These are phyloP conservation scores for Earliella scabrosa DNA, from an alignment of 1,284 basidiomycete species.

Conservation along the genomic window DNA sequence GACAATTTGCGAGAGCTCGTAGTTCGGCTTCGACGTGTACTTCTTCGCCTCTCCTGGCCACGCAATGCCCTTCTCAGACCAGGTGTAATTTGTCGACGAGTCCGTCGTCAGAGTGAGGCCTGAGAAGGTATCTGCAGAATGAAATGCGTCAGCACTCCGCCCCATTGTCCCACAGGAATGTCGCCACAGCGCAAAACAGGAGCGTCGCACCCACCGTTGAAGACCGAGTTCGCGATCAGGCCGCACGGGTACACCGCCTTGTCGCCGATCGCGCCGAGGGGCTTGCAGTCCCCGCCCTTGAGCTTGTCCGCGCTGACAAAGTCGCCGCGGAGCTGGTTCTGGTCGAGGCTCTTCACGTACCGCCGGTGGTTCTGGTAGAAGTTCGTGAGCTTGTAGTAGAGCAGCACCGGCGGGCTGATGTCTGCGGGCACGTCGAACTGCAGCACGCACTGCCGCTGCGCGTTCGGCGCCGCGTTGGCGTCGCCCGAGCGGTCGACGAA, in stretches of 20 bases:
- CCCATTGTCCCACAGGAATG: no score
- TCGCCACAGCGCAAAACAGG: no score
- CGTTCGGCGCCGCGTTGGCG: slow-evolving; percentile 44
- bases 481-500: slow-evolving; percentile 59
- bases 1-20: slow-evolving; percentile 66
- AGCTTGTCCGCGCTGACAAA: slow-evolving; percentile 56
- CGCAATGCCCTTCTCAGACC: slow-evolving; percentile 84
- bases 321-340: slow-evolving; percentile 86
- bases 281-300: slow-evolving; percentile 86
- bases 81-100: slow-evolving; percentile 64
- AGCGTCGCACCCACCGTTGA: slow-evolving; percentile 82
- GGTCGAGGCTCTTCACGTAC: slow-evolving; percentile 92
- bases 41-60: slow-evolving; percentile 96
- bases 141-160: neutral
- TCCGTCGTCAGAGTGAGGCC: slow-evolving; percentile 64
- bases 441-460: slow-evolving; percentile 71
- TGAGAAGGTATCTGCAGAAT: slow-evolving; percentile 74
- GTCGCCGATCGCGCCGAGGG: slow-evolving; percentile 59
- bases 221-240: slow-evolving; percentile 96
- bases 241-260: slow-evolving; percentile 93
- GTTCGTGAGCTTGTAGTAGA: slow-evolving; percentile 97
- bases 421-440: slow-evolving; percentile 85
- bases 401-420: slow-evolving; percentile 78
- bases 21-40: slow-evolving; percentile 70
- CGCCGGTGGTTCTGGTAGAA: slow-evolving; percentile 99